Evolutionary conservation across 768 basidiomycete species (phyloP).

Genomic region (Suillus clintonianus): DNA sequence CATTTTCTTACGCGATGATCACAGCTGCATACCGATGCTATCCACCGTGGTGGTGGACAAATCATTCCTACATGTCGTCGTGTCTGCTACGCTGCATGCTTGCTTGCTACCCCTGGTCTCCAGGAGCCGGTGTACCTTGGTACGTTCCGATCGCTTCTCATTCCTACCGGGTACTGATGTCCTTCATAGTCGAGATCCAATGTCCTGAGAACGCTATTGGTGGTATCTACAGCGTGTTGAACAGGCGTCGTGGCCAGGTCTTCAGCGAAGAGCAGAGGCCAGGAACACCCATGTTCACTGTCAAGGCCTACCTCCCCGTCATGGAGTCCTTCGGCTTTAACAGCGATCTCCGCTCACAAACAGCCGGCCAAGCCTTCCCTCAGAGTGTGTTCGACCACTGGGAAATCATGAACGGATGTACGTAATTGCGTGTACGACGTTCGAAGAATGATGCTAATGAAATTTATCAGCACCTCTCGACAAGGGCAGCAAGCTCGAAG

Average conservation of each 20-base stretch:
- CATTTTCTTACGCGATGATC: slow-evolving; percentile 2
- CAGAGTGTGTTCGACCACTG: slow-evolving; percentile 94
- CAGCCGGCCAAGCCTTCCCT: slow-evolving; percentile 97
- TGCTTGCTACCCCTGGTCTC: slow-evolving; percentile 87
- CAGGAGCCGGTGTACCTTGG: slow-evolving; percentile 97
- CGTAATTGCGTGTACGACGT: slow-evolving; percentile 29
- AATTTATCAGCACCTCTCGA: slow-evolving; percentile 67
- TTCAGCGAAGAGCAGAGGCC: slow-evolving; percentile 96
- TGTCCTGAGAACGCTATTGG: slow-evolving; percentile 97
- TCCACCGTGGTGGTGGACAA: slow-evolving; percentile 99
- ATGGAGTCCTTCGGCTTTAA: slow-evolving; percentile 97
- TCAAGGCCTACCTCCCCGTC: slow-evolving; percentile 96
- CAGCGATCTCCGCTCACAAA: slow-evolving; percentile 89
- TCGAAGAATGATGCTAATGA: slow-evolving; percentile 3
- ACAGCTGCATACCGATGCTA: slow-evolving; percentile 96
- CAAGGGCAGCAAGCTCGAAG: slow-evolving; percentile 90
- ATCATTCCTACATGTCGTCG: slow-evolving; percentile 97
- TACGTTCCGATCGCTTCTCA: slow-evolving; percentile 31
- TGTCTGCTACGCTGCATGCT: slow-evolving; percentile 92
- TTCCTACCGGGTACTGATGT: slow-evolving; percentile 13
- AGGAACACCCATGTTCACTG: slow-evolving; percentile 99
- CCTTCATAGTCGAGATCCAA: slow-evolving; percentile 84
- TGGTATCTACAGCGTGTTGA: slow-evolving; percentile 92
- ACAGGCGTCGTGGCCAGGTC: slow-evolving; percentile 98
- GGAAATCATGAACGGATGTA: slow-evolving; percentile 82